A percentile compares a stretch with the other conserved stretches of the same genome.
Conservation (phyloP, 1,284 basidiomycete genomes). For the Cutaneotrichosporon cyanovorans region DNA sequence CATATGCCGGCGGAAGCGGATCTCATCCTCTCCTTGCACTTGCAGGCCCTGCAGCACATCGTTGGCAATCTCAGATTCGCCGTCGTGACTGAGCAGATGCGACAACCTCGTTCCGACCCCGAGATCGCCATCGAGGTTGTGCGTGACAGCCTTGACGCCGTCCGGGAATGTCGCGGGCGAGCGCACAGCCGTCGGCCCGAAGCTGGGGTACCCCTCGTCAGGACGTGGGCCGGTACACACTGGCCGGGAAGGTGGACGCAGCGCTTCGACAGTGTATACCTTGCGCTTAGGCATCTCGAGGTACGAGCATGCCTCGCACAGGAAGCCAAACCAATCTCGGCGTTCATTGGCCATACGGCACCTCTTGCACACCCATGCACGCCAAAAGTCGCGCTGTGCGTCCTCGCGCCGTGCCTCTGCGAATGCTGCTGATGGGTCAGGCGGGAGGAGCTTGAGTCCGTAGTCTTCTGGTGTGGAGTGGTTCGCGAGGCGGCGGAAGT, state of each 20-base stretch:
- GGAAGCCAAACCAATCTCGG: constrained; percentile 32
- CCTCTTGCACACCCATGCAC: constrained; percentile 32
- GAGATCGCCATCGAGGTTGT: constrained; percentile 17
- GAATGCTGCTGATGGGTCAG: too few species aligned
- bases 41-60: constrained; percentile 13
- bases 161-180: constrained; percentile 26
- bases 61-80: constrained; percentile 2
- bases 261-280: constrained; percentile 20
- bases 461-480: too few species aligned
- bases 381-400: constrained; percentile 30
- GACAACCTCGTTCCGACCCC: constrained; percentile 21
- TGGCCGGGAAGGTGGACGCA: constrained; percentile 22
- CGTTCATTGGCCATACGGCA: constrained; percentile 37
- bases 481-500: too few species aligned
- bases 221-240: constrained; percentile 27
- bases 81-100: constrained; percentile 24
- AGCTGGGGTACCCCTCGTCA: constrained; percentile 26
- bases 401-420: not conserved
- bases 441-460: too few species aligned
- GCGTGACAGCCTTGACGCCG: constrained; percentile 31
- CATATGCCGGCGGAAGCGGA: constrained; percentile 20
- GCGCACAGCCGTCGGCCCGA: constrained; percentile 14
- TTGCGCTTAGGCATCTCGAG: constrained; percentile 12
- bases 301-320: constrained; percentile 31
- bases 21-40: constrained; percentile 12